phyloP scores from a whole-genome alignment of 345 rosid genomes.

The Gossypium arboreum region DNA sequence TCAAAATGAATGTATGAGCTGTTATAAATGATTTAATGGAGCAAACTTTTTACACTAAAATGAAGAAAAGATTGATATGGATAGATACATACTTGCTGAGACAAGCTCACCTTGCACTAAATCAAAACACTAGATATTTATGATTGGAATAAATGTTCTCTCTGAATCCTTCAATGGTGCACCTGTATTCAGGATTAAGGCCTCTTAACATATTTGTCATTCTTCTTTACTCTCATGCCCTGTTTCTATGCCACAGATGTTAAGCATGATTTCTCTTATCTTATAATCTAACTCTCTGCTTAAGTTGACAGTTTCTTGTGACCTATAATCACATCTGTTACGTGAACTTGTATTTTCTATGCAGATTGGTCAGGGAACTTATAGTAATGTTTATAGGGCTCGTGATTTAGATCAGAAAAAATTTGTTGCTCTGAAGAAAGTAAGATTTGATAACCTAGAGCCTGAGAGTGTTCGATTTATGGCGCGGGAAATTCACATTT shows the following conservation, averaged over 20 bases:
- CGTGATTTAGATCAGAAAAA: slow-evolving; percentile 91
- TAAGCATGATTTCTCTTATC: neutral
- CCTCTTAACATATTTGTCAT: neutral
- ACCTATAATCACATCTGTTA: slow-evolving; percentile 11
- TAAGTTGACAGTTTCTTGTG: neutral
- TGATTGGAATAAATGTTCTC: neutral
- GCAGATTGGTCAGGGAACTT: slow-evolving; percentile 99
- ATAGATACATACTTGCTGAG: neutral
- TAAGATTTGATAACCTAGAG: slow-evolving; percentile 90
- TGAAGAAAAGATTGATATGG: too few relatives aligned
- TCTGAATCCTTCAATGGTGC: neutral
- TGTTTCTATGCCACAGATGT: neutral
- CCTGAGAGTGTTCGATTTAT: slow-evolving; percentile 96
- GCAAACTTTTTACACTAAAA: too few relatives aligned
- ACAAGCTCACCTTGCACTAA: neutral
- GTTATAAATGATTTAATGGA: too few relatives aligned
- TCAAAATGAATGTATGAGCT: too few relatives aligned
- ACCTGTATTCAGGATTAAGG: neutral
- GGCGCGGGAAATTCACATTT: slow-evolving; percentile 93
- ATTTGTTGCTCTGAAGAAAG: slow-evolving; percentile 93
- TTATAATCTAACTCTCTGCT: neutral
- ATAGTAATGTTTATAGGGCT: slow-evolving; percentile 93
- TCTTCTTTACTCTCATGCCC: neutral
- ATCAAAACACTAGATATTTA: neutral
- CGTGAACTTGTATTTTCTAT: slow-evolving; percentile 8